Conservation (phyloP, 495 filamentous ascomycete genomes). For the Hyaloscypha hepaticicola region DNA sequence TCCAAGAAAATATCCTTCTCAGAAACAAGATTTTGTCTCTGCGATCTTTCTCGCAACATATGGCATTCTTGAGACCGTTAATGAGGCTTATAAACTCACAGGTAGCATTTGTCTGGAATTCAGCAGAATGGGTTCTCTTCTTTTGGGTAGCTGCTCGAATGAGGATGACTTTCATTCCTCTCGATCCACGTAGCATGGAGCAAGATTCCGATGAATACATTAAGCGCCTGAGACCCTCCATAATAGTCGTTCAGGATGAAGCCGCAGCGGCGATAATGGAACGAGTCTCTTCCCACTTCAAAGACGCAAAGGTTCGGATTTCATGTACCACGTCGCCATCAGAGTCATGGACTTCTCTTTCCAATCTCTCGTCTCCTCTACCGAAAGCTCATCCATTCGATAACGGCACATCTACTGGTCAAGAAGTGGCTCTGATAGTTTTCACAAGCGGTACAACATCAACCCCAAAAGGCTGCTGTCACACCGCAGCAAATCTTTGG, state of each 20-base stretch:
- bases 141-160: constrained; percentile 6
- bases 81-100: neutral
- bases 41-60: too few relatives aligned
- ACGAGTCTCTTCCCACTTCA: neutral
- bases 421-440: constrained; percentile 1
- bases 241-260: constrained; percentile 2
- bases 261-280: neutral
- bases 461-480: constrained; percentile 6
- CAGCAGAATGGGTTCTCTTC: constrained; percentile 9
- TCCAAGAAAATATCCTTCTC: neutral
- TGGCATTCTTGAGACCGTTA: too few relatives aligned
- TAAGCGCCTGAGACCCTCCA: neutral
- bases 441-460: constrained; percentile 13
- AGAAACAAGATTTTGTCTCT: too few relatives aligned
- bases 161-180: constrained; percentile 4
- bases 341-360: neutral
- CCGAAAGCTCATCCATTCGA: neutral
- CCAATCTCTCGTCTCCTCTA: neutral
- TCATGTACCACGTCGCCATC: neutral
- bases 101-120: constrained; percentile 7
- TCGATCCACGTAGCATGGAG: neutral
- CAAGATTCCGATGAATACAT: neutral
- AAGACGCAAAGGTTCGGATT: neutral
- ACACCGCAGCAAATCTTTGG: neutral
- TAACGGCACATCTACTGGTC: neutral